These are phyloP conservation scores for Kalmusia sp. DNA, from an alignment of 2,329 filamentous ascomycete genomes.

Conservation along the genomic window DNA sequence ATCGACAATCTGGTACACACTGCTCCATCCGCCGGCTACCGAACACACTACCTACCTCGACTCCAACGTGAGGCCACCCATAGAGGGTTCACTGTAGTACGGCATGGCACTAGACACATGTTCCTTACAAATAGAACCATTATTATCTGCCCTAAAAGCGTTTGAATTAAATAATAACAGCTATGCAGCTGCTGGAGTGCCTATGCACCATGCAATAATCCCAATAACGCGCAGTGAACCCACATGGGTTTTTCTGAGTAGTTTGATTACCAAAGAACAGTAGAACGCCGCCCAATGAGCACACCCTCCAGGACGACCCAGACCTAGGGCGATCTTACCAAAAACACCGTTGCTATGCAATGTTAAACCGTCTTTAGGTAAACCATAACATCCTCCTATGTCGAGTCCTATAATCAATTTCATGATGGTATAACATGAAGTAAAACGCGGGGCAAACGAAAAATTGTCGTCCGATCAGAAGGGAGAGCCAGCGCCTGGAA, in stretches of 20 bases:
- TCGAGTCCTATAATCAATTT: neutral
- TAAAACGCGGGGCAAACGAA: neutral
- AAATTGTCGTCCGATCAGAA: slow-evolving; percentile 2
- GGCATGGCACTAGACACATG: neutral
- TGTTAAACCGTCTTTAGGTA: slow-evolving; percentile 7
- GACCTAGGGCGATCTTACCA: neutral
- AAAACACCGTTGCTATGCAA: slow-evolving; percentile 32
- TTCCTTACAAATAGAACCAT: neutral
- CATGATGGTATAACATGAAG: neutral
- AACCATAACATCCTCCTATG: neutral
- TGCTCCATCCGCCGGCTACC: neutral
- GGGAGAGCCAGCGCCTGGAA: slow-evolving; percentile 16
- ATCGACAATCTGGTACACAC: neutral
- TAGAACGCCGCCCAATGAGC: slow-evolving; percentile 1
- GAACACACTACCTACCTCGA: neutral
- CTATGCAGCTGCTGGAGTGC: neutral
- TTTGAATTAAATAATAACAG: neutral
- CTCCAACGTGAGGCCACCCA: too few species aligned
- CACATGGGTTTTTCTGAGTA: neutral
- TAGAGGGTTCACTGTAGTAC: neutral
- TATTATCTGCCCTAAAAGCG: neutral
- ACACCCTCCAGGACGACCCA: neutral
- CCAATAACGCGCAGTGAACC: neutral
- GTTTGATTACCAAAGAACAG: neutral
- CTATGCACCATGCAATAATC: neutral